These are phyloP conservation scores for Sechiopsis laciniata DNA, from an alignment of 306 rosid species.

Conservation along the genomic window DNA sequence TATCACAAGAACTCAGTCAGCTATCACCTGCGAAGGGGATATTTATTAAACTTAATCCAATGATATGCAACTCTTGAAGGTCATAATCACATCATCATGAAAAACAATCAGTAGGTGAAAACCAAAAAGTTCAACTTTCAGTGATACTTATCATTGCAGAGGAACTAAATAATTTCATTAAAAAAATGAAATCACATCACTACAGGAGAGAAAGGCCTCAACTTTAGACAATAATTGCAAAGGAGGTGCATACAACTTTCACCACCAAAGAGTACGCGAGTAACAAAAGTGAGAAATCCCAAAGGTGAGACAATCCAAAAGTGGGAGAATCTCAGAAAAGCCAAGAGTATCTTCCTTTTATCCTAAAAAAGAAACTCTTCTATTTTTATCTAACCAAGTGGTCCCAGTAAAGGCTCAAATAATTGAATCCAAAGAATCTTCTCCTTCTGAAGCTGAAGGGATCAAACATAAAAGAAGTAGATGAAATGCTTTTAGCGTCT, in stretches of 20 bases:
- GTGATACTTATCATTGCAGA: neutral
- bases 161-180: neutral
- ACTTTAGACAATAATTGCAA: neutral
- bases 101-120: neutral
- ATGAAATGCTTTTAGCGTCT: conserved; percentile 1
- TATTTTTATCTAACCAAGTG: conserved; percentile 7
- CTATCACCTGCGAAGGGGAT: neutral
- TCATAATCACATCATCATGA: neutral
- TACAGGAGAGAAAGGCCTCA: neutral
- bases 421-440: conserved; percentile 4
- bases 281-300: conserved; percentile 3
- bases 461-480: neutral
- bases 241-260: conserved; percentile 5
- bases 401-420: neutral
- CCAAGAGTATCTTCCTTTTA: neutral
- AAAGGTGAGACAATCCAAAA: conserved; percentile 2
- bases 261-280: neutral
- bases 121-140: neutral
- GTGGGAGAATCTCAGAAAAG: conserved; percentile 3
- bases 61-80: neutral
- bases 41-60: neutral
- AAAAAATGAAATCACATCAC: neutral
- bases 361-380: neutral
- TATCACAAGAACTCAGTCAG: neutral
- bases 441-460: neutral